Percentiles rank a stretch among this genome's conserved stretches.
phyloP scores from a whole-genome alignment of 2,329 filamentous ascomycete genomes.

The Sclerotiophoma versabilis region DNA sequence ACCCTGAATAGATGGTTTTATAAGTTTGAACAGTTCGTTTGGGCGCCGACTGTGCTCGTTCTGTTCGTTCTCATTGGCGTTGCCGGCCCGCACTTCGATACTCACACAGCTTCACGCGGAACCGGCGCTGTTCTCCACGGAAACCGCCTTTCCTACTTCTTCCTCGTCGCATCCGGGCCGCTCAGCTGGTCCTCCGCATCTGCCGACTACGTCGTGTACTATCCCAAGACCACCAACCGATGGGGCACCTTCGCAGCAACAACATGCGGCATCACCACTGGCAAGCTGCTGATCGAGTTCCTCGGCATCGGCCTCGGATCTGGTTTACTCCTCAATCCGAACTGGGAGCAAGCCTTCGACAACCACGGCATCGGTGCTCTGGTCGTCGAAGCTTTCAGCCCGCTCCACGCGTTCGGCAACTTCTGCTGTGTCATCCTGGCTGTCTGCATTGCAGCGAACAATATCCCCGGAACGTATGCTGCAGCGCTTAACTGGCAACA shows the following conservation, averaged over 20 bases:
- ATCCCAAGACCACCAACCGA: conserved; percentile 59
- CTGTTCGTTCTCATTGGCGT: conserved; percentile 38
- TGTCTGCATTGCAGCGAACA: conserved; percentile 72
- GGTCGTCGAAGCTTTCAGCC: conserved; percentile 65
- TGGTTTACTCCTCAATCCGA: conserved; percentile 58
- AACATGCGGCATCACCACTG: conserved; percentile 60
- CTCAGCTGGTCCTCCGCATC: conserved; percentile 67
- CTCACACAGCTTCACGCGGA: conserved; percentile 56
- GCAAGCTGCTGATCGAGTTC: conserved; percentile 66
- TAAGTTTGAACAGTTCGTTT: conserved; percentile 35
- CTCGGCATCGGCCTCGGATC: conserved; percentile 68
- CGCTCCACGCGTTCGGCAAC: conserved; percentile 70
- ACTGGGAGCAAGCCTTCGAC: conserved; percentile 64
- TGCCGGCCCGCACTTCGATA: conserved; percentile 59
- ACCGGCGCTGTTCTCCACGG: conserved; percentile 59
- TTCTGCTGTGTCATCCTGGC: conserved; percentile 74
- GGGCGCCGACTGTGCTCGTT: conserved; percentile 34
- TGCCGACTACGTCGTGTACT: conserved; percentile 72
- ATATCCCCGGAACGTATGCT: conserved; percentile 74
- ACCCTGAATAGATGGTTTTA: conserved; percentile 26
- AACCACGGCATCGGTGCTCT: conserved; percentile 64
- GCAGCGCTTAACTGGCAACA: conserved; percentile 71
- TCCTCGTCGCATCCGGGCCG: conserved; percentile 67
- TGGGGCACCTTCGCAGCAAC: conserved; percentile 63
- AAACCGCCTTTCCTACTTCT: conserved; percentile 71